These are phyloP conservation scores for Aspergillus ellipticus DNA, from an alignment of 495 filamentous ascomycete species.

Conservation along the genomic window DNA sequence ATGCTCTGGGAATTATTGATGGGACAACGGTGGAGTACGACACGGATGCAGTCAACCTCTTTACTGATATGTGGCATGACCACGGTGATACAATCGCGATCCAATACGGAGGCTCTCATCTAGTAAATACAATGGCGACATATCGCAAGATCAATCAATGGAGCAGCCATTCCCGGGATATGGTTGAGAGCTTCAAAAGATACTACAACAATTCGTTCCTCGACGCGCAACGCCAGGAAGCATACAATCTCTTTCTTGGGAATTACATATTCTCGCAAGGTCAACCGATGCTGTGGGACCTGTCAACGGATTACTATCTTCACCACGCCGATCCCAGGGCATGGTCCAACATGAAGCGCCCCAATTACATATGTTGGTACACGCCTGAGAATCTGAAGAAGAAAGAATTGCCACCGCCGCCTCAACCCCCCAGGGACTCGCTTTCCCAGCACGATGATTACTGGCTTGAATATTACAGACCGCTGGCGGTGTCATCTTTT, in stretches of 20 bases:
- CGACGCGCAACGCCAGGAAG: conserved; percentile 93
- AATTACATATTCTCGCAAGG: conserved; percentile 92
- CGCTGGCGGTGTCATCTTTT: conserved; percentile 77
- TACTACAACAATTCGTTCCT: conserved; percentile 99
- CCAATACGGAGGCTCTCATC: conserved; percentile 94
- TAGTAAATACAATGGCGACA: conserved; percentile 98
- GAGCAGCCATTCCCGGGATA: conserved; percentile 94
- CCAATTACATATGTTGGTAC: conserved; percentile 82
- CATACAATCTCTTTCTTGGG: conserved; percentile 95
- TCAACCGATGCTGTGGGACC: conserved; percentile 96
- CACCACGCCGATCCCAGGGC: conserved; percentile 80
- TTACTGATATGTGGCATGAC: conserved; percentile 93
- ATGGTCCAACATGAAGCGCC: conserved; percentile 61
- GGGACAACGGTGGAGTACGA: conserved; percentile 83
- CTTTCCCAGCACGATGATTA: conserved; percentile 83
- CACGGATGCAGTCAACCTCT: conserved; percentile 90
- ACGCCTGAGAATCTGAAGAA: conserved; percentile 70
- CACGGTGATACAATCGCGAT: conserved; percentile 97
- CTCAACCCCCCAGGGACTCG: conserved; percentile 46
- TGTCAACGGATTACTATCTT: conserved; percentile 93
- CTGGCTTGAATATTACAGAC: conserved; percentile 97
- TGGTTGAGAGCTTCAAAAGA: conserved; percentile 98
- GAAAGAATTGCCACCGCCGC: conserved; percentile 52
- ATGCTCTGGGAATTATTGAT: conserved; percentile 84
- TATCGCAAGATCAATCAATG: conserved; percentile 98